phyloP scores from a whole-genome alignment of 305 asterid genomes.

The Fraxinus angustifolia region DNA sequence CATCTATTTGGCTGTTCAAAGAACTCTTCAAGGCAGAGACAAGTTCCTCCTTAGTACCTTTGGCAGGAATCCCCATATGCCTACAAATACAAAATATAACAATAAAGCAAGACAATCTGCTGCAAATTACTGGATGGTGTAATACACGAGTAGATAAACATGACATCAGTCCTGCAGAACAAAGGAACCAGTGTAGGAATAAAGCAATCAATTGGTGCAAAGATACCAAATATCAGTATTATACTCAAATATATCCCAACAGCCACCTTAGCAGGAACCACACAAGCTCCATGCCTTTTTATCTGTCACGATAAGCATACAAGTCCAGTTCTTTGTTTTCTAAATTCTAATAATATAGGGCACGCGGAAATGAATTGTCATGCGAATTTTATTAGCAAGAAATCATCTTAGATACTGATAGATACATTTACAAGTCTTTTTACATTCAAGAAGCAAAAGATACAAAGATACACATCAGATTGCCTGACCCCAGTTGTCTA shows the following conservation, averaged over 20 bases:
- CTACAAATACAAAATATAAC: constrained; percentile 26
- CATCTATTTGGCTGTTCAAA: constrained; percentile 38
- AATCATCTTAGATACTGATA: neutral
- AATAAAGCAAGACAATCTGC: constrained; percentile 2
- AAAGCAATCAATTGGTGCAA: neutral
- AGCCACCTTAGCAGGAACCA: neutral
- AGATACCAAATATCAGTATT: neutral
- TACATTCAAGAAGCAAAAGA: neutral
- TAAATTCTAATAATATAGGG: neutral
- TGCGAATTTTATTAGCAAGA: neutral
- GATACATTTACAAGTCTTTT: neutral
- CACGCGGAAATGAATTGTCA: neutral
- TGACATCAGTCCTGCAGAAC: neutral
- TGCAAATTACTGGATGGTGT: neutral
- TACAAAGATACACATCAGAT: neutral
- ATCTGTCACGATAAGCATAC: neutral
- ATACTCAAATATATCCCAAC: neutral
- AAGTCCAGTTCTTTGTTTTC: neutral
- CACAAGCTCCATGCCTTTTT: neutral
- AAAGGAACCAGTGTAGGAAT: neutral
- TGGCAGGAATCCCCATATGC: constrained; percentile 48
- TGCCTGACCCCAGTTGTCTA: neutral
- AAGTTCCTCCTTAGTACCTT: constrained; percentile 53
- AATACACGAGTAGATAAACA: neutral
- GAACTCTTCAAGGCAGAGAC: constrained; percentile 48